Percentiles rank a stretch among this genome's conserved stretches.
Evolutionary conservation across 1,139 yeast species (phyloP).

Genomic region (Chernovozyma sophiae-reginae): DNA sequence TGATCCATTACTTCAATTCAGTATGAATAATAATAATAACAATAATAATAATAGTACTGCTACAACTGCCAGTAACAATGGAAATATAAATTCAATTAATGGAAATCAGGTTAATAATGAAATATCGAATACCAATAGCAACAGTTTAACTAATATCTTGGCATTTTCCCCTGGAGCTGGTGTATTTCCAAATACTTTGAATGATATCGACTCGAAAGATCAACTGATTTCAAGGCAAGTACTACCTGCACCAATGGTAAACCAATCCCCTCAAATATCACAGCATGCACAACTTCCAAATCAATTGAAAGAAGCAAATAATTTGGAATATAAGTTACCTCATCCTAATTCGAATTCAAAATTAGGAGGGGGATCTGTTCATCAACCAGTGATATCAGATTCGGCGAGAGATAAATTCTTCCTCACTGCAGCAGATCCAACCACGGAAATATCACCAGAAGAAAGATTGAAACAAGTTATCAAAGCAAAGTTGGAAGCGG

Average conservation of each 20-base stretch:
- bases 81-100: slow-evolving; percentile 3
- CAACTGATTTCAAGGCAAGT: slow-evolving; percentile 6
- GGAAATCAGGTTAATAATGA: slow-evolving; percentile 5
- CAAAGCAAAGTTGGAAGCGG: slow-evolving; percentile 92
- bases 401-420: slow-evolving; percentile 92
- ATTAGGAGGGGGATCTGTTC: slow-evolving; percentile 7
- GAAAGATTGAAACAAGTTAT: slow-evolving; percentile 93
- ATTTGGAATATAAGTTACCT: neutral
- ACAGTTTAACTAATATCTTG: slow-evolving; percentile 21
- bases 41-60: slow-evolving; percentile 9
- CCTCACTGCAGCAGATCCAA: slow-evolving; percentile 95
- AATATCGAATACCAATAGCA: slow-evolving; percentile 9
- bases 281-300: slow-evolving; percentile 1
- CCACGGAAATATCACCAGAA: slow-evolving; percentile 91
- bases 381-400: slow-evolving; percentile 57
- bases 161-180: slow-evolving; percentile 29
- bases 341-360: neutral
- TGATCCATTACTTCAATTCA: slow-evolving; percentile 24
- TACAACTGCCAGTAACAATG: slow-evolving; percentile 3
- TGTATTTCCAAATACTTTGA: slow-evolving; percentile 18
- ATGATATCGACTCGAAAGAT: slow-evolving; percentile 3
- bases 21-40: slow-evolving; percentile 9
- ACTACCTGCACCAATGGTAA: neutral
- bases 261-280: neutral
- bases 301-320: neutral